A percentile compares a stretch with the other conserved stretches of the same genome.
These are phyloP conservation scores for Leptographium procerum DNA, from an alignment of 2,329 filamentous ascomycete genomes.

Conservation along the genomic window DNA sequence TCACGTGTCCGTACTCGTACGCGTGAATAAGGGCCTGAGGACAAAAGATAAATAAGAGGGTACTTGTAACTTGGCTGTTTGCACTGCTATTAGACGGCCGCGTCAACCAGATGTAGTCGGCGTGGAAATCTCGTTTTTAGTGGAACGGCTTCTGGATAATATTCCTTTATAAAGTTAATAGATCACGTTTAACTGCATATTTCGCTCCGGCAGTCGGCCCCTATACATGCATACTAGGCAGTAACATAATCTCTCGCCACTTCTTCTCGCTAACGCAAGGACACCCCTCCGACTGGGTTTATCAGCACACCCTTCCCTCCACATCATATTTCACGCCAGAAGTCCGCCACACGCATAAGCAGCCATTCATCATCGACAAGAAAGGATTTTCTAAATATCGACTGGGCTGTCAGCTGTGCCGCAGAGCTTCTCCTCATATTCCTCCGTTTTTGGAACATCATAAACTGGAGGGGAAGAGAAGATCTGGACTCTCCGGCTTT, in stretches of 20 bases:
- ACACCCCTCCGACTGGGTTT: too few species aligned
- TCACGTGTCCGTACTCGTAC: too few species aligned
- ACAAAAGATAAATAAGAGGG: background rate
- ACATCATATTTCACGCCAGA: background rate
- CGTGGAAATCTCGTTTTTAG: too few species aligned
- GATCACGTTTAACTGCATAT: too few species aligned
- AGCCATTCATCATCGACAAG: slow-evolving; percentile 1
- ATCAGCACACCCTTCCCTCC: background rate
- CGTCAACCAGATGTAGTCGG: background rate
- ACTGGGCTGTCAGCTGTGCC: background rate
- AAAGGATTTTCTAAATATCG: background rate
- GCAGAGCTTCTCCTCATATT: background rate
- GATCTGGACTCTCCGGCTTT: background rate
- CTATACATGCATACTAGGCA: background rate
- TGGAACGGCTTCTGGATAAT: too few species aligned
- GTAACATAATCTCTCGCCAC: background rate
- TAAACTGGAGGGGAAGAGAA: background rate
- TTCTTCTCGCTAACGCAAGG: background rate
- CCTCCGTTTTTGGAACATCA: background rate
- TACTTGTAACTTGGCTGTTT: too few species aligned
- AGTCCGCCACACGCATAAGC: background rate
- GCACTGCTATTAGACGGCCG: too few species aligned
- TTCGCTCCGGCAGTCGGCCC: too few species aligned
- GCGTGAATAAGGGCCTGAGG: too few species aligned
- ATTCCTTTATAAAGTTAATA: too few species aligned